A percentile compares a stretch with the other conserved stretches of the same genome.
Conservation (phyloP, 139 green algal species). For the Parachlorella kessleri region DNA sequence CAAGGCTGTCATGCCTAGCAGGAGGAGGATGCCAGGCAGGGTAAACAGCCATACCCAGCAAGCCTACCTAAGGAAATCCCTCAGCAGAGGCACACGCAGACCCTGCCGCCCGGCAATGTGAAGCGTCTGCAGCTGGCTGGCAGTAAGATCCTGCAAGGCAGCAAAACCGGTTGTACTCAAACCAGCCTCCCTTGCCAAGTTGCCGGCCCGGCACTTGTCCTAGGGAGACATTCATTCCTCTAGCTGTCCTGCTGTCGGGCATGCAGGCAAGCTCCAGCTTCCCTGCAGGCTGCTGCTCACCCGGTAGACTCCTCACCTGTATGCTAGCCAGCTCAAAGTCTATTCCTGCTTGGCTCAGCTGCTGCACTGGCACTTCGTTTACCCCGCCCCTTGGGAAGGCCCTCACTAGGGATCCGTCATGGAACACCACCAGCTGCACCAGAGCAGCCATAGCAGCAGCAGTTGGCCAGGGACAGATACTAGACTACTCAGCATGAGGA, state of each 20-base stretch:
- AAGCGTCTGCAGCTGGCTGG: conserved; percentile 34
- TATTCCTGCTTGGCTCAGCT: background rate
- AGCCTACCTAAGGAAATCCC: conserved; percentile 39
- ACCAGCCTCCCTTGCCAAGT: no score
- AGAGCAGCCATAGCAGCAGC: no score
- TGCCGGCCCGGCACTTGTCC: no score
- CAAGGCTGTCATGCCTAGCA: background rate
- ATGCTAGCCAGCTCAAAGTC: background rate
- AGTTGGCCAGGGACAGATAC: no score
- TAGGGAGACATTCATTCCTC: no score
- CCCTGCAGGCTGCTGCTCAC: background rate
- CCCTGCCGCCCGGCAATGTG: conserved; percentile 35
- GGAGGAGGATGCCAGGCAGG: background rate
- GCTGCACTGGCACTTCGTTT: background rate
- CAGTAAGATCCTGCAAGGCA: conserved; percentile 30
- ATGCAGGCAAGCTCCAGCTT: no score
- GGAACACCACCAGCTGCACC: conserved; percentile 30
- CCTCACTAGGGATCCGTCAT: conserved; percentile 4
- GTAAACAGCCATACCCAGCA: no score
- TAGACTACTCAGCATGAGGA: no score
- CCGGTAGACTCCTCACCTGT: conserved; percentile 2
- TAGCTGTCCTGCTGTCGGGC: no score
- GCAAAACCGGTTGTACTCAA: no score
- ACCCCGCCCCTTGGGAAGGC: background rate
- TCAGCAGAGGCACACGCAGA: conserved; percentile 36